These are phyloP conservation scores for Acacia concinna DNA, from an alignment of 331 rosid genomes.

Conservation along the genomic window DNA sequence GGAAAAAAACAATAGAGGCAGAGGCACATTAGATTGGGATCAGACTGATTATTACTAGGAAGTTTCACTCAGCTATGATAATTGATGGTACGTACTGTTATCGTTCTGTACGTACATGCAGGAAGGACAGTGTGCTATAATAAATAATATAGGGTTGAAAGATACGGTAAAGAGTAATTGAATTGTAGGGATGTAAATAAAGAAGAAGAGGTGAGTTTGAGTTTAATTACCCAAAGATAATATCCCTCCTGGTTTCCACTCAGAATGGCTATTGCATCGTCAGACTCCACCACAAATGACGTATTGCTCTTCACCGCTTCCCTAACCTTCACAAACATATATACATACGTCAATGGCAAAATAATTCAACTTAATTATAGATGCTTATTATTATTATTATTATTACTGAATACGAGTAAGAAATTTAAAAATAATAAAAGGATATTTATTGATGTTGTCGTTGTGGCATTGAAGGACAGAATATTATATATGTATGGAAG, in stretches of 20 bases:
- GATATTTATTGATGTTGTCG: not conserved
- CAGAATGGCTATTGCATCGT: slow-evolving; percentile 43
- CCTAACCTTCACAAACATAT: slow-evolving; percentile 50
- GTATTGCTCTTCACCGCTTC: slow-evolving; percentile 53
- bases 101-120: no score
- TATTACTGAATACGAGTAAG: no score
- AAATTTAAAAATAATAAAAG: not conserved
- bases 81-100: not conserved
- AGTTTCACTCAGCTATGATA: no score
- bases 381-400: not conserved
- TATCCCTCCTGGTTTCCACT: slow-evolving; percentile 90
- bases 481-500: no score
- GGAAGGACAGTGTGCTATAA: no score
- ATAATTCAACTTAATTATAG: not conserved
- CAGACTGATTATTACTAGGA: no score
- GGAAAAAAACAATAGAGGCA: no score
- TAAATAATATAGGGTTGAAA: not conserved
- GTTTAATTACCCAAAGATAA: slow-evolving; percentile 88
- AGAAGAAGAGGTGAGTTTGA: not conserved
- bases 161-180: not conserved
- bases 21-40: no score
- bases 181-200: not conserved
- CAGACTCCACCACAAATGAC: slow-evolving; percentile 30
- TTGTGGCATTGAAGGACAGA: not conserved
- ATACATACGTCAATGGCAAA: no score